Base-by-base conservation (phyloP, 2,329 filamentous ascomycete species). In the Epichloe aotearoae region DNA sequence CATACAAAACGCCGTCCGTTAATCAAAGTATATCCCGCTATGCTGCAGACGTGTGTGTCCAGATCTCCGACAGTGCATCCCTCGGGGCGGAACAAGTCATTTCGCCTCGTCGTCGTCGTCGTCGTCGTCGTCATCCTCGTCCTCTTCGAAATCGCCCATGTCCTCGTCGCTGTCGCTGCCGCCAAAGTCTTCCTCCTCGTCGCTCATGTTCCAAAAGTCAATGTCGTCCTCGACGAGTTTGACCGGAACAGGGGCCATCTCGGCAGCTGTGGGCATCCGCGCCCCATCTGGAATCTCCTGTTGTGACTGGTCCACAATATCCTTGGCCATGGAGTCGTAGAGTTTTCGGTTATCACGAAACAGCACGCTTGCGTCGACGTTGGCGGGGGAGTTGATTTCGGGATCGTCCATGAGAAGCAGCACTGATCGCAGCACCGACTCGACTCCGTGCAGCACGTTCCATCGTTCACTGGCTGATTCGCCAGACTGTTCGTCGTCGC, bases 331-430 rank as follows among this genome's bases (percentile, higher is more conserved):
- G 42, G 72, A 68, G 61, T 88, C 82, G 73, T 95, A 98, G 34
- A 73, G 67, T 1, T 73, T 71, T 0, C 81, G 80, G 34, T 83
- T 69, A 58, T 90, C 88, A 53, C 91, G 83, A 61, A 94, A 84
- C 73, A 89, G 79, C 23, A 96, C 84, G 52, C 88, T 82, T 2
- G 93, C 91, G 59, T 97, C 91, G 50, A 97, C 90, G 64, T 97
- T 97, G 55, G 91, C 93, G 0, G 93, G 88, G 88, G 89, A 95
- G 59, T 83, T 88, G 61, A 94, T 88, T 67, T 98, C 91, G 14
- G 91, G 88, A 60, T 95, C 88, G 64, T 97, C 93, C 50, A 98
- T 81, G 2, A 98, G 80, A 5, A 93, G 84, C 7, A 97, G 79
- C 17, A 97, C 87, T 8, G 88, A 95, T 55, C 95, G 88, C 17